These are phyloP conservation scores for Cornus controversa DNA, from an alignment of 148 eudicot species.

Conservation along the genomic window DNA sequence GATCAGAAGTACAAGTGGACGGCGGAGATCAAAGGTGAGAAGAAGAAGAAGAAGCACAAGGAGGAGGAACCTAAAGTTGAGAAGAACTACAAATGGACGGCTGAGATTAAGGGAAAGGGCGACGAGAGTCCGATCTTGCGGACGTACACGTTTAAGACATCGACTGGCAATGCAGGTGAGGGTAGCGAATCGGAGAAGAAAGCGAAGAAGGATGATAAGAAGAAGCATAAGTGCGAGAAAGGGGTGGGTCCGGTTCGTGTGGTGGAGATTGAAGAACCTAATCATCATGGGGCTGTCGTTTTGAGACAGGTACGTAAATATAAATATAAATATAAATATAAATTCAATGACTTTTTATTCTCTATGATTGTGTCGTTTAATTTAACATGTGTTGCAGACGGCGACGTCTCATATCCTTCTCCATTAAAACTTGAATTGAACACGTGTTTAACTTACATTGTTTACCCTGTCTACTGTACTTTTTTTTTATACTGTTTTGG, in stretches of 20 bases:
- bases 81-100: slow-evolving; percentile 62
- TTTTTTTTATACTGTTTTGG: no score
- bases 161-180: slow-evolving; percentile 37
- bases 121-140: slow-evolving; percentile 35
- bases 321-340: no score
- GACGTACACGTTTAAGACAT: slow-evolving; percentile 64
- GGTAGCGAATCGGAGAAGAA: slow-evolving; percentile 33
- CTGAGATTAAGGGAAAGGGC: slow-evolving; percentile 66
- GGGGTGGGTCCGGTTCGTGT: slow-evolving; percentile 29
- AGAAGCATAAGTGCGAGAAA: slow-evolving; percentile 7
- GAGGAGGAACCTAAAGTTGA: slow-evolving; percentile 28
- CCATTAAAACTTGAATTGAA: no score
- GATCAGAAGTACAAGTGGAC: slow-evolving; percentile 51
- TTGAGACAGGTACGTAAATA: slow-evolving; percentile 62
- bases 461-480: no score
- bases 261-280: slow-evolving; percentile 70
- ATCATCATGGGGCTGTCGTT: slow-evolving; percentile 52
- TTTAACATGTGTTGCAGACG: no score
- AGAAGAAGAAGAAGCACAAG: slow-evolving; percentile 44
- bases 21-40: slow-evolving; percentile 61
- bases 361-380: neutral
- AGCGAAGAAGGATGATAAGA: slow-evolving; percentile 24
- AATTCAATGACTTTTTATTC: no score
- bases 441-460: no score
- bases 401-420: no score